A percentile compares a stretch with the other conserved stretches of the same genome.
Evolutionary conservation across 2,329 filamentous ascomycete genomes (phyloP).

Genomic region (Nothopassalora personata): DNA sequence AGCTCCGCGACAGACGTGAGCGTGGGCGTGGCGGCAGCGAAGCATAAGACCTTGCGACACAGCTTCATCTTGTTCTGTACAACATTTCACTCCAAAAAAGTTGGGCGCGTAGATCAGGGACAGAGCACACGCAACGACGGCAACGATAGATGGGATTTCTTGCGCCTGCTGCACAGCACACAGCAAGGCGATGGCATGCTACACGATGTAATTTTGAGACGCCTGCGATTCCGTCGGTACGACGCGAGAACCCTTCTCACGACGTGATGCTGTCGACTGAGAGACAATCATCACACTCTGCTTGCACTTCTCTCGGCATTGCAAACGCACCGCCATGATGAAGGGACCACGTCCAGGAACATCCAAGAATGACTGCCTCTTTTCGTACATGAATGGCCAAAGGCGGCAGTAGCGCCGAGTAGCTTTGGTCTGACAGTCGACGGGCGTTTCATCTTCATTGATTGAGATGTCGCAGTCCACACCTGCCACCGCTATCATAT

Average conservation of each 20-base stretch:
- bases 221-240: background rate
- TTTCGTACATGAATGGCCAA: background rate
- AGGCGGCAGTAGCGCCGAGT: background rate
- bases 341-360: background rate
- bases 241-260: too few relatives aligned
- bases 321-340: background rate
- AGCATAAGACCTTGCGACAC: background rate
- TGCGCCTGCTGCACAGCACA: background rate
- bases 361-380: background rate
- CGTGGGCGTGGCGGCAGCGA: slow-evolving; percentile 21
- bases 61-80: background rate
- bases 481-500: background rate
- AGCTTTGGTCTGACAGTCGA: background rate
- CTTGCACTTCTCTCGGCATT: too few relatives aligned
- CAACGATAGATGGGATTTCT: background rate
- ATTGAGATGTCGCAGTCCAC: background rate
- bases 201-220: background rate
- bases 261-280: too few relatives aligned
- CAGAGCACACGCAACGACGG: background rate
- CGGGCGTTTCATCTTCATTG: background rate
- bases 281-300: too few relatives aligned
- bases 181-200: background rate
- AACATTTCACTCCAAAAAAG: background rate
- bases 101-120: background rate
- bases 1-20: slow-evolving; percentile 35